phyloP scores from a whole-genome alignment of 805 yeast species.

The Yarrowia divulgata region DNA sequence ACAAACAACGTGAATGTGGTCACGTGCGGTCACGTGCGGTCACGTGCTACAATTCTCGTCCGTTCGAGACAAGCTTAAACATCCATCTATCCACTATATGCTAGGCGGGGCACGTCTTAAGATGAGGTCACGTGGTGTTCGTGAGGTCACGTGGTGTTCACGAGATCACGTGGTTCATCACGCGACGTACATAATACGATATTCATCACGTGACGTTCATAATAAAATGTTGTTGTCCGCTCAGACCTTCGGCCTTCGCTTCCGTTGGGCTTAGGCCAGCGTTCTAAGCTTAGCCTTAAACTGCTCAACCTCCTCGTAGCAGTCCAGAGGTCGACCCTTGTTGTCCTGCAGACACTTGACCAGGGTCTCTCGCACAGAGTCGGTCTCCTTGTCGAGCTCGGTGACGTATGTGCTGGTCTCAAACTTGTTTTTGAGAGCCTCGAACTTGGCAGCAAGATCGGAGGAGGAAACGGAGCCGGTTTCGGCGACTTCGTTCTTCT shows the following conservation, averaged over 20 bases:
- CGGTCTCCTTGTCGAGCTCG: slow-evolving; percentile 46
- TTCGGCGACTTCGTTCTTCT: slow-evolving; percentile 41
- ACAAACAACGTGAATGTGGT: no score
- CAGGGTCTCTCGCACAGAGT: slow-evolving; percentile 46
- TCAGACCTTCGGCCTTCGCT: no score
- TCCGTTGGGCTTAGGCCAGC: not conserved
- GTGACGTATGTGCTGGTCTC: slow-evolving; percentile 48
- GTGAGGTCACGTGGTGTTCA: no score
- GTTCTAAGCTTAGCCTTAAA: slow-evolving; percentile 42
- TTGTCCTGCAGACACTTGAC: slow-evolving; percentile 48
- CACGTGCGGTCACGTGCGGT: no score
- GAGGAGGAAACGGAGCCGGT: slow-evolving; percentile 43
- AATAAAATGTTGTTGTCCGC: no score
- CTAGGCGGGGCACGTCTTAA: not conserved
- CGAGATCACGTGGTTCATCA: no score
- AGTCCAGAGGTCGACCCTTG: slow-evolving; percentile 48
- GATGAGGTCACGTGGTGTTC: no score
- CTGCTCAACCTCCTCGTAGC: slow-evolving; percentile 48
- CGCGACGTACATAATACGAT: no score
- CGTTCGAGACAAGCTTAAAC: no score
- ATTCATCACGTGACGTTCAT: no score
- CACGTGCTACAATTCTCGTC: no score
- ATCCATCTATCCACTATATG: not conserved
- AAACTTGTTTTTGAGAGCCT: slow-evolving; percentile 47
- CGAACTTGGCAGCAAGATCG: slow-evolving; percentile 46